phyloP scores from a whole-genome alignment of 306 rosid genomes.

The Lupinus albus region DNA sequence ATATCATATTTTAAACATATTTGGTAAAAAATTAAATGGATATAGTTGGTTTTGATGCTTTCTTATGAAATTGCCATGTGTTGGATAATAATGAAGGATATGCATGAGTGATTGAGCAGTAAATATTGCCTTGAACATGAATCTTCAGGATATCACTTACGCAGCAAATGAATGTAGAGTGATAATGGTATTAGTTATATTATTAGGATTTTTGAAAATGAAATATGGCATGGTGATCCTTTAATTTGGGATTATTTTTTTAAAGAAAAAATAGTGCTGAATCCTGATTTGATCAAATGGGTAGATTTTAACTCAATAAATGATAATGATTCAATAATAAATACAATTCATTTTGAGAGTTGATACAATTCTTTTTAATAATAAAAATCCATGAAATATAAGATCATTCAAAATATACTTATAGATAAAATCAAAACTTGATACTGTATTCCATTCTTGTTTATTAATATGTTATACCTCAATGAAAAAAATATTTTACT shows the following conservation, averaged over 20 bases:
- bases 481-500: too few species aligned
- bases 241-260: too few species aligned
- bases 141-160: not conserved
- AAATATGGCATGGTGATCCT: too few species aligned
- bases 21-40: not conserved
- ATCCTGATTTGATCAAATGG: too few species aligned
- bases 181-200: too few species aligned
- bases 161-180: not conserved
- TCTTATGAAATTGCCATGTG: not conserved
- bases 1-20: not conserved
- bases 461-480: not conserved
- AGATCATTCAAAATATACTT: not conserved
- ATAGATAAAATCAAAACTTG: not conserved
- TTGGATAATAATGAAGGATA: not conserved
- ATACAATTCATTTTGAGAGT: too few species aligned
- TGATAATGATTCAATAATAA: rapidly evolving
- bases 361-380: too few species aligned
- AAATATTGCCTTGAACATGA: not conserved
- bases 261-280: too few species aligned
- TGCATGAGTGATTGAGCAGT: not conserved
- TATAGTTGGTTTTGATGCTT: not conserved
- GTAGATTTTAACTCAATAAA: too few species aligned
- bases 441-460: not conserved
- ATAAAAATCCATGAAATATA: too few species aligned
- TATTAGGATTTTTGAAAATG: too few species aligned